Evolutionary conservation across 352 stramenopile genomes (phyloP), one percentile per base, ranked within the genome.

Genomic region (Globisporangium alternatum): DNA sequence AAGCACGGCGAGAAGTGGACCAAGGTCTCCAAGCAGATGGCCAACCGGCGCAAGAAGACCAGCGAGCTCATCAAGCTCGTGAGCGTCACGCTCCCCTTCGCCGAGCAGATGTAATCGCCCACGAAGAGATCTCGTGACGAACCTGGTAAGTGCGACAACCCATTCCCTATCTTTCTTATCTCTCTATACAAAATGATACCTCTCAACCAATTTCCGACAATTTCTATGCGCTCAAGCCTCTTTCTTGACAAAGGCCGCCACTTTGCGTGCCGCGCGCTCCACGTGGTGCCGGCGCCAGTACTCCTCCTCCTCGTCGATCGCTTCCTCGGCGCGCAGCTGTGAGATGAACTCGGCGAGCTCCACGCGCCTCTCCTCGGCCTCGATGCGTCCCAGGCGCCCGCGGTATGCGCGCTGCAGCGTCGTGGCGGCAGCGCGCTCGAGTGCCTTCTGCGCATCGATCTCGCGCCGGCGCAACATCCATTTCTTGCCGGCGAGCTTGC

Each of bases 1-100:
- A 95, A 94, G 55, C 95, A 99, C 67, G 97, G 97, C 37, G 95
- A 98, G 66, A 78, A 97, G 49, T 99, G 97, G 97, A 97, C 86
- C 19, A 65, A 70, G 6, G 75, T 99, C 17, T 91, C 90, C 31
- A 99, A 99, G 71, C 79, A 96, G 64, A 98, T 95, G 51, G 63
- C 72, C 15, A 96, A 99, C 64, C 86, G 86, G 8, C 90, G 87
- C 66, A 96, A 96, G 71, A 86, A 88, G 61, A 72, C 66, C 0
- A 66, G 60, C 49, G 82, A 92, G 22, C 47, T 97, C 30, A 56
- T 95, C 15, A 91, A 92, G 67, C 73, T 96, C 47, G 87, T 96
- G 21, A 91, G 84, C 28, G 60, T 83, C 28, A 84, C 85, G n/a
- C 72, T 96, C 33, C 77, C 84, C 4, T 90, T 91, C 65, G 80